These are phyloP conservation scores for Fusarium duplospermum DNA, from an alignment of 2,329 filamentous ascomycete species.

Conservation along the genomic window DNA sequence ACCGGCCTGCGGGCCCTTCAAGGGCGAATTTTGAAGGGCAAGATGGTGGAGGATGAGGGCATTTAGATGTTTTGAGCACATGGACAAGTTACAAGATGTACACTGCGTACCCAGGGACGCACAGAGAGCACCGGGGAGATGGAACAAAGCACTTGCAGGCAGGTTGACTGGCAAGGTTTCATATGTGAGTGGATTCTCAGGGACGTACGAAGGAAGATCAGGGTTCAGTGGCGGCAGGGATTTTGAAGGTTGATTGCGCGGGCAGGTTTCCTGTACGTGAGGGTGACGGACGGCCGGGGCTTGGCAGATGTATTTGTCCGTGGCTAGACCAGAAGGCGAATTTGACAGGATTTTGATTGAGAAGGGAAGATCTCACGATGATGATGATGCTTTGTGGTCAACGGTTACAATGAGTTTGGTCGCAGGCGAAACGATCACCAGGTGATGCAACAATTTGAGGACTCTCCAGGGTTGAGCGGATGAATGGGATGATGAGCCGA, in stretches of 20 bases:
- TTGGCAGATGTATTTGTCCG: constrained; percentile 10
- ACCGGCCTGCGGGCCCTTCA: constrained; percentile 39
- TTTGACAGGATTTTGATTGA: constrained; percentile 1
- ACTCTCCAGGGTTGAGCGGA: constrained; percentile 16
- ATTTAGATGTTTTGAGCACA: not conserved
- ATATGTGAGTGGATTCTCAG: not conserved
- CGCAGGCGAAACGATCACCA: constrained; percentile 13
- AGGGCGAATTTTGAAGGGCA: constrained; percentile 23
- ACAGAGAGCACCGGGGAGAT: not conserved
- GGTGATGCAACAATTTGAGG: not conserved
- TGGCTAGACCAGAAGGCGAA: not conserved
- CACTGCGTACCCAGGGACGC: not conserved
- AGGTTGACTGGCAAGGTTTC: not conserved
- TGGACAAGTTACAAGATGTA: not conserved
- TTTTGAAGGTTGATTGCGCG: constrained; percentile 23
- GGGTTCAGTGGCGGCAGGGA: constrained; percentile 28
- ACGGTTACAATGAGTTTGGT: not conserved
- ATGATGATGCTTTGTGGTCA: constrained; percentile 4
- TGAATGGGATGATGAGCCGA: constrained; percentile 21
- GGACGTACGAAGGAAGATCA: constrained; percentile 16
- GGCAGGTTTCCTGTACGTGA: constrained; percentile 16
- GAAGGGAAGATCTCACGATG: constrained; percentile 7
- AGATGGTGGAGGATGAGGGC: not conserved
- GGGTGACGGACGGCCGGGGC: not conserved
- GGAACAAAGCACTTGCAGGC: not conserved